Evolutionary conservation across 1,139 yeast genomes (phyloP).

Genomic region (Saccharomyces hybrid): DNA sequence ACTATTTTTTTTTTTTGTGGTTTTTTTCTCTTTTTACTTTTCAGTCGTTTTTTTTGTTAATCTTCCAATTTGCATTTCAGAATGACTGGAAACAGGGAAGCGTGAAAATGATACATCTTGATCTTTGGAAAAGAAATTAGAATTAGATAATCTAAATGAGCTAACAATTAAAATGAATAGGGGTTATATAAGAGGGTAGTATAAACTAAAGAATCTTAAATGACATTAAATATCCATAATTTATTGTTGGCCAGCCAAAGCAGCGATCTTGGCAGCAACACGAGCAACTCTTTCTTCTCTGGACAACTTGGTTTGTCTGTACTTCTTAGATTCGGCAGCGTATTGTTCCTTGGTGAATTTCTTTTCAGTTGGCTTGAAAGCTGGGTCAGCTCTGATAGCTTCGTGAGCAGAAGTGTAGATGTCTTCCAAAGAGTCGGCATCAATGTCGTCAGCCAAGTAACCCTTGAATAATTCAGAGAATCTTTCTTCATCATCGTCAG

Average conservation of each 20-base stretch:
- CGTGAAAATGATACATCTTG: too few relatives aligned
- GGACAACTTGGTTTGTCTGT: conserved; percentile 82
- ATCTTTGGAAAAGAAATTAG: too few relatives aligned
- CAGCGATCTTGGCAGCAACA: conserved; percentile 88
- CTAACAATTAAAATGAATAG: conserved; percentile 1
- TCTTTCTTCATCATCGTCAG: conserved; percentile 99
- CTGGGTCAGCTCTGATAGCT: conserved; percentile 93
- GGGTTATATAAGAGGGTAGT: conserved; percentile 2
- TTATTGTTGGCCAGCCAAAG: conserved; percentile 39
- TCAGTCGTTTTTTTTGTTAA: not conserved
- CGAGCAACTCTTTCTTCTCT: conserved; percentile 84
- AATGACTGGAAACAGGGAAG: too few relatives aligned
- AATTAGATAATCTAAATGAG: not conserved
- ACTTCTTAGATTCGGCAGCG: conserved; percentile 94
- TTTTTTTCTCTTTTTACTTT: not conserved
- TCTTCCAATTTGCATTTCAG: not conserved
- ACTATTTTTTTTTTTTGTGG: not conserved
- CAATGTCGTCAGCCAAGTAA: conserved; percentile 94
- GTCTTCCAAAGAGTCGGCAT: conserved; percentile 95
- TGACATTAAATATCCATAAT: conserved; percentile 7
- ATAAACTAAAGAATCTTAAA: conserved; percentile 3
- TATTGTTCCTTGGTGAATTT: conserved; percentile 96
- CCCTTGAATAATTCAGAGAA: conserved; percentile 93
- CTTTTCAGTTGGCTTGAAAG: conserved; percentile 83
- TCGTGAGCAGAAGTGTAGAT: conserved; percentile 91